phyloP scores from a whole-genome alignment of 495 filamentous ascomycete species.

The Xylaria acuta region DNA sequence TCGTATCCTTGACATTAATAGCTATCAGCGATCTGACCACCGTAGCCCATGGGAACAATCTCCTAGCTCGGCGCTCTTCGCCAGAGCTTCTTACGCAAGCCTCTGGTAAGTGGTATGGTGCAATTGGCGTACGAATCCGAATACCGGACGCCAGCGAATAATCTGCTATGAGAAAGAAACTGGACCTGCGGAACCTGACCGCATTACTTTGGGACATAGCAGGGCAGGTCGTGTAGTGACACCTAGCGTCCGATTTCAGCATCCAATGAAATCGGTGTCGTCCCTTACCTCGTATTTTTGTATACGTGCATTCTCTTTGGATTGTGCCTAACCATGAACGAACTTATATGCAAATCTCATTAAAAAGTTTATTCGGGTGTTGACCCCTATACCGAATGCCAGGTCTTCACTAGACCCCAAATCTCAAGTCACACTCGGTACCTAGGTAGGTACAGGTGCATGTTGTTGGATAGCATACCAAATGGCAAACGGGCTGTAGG shows the following conservation, averaged over 20 bases:
- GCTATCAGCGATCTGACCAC: neutral
- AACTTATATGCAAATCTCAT: too few relatives aligned
- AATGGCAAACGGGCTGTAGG: neutral
- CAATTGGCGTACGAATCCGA: neutral
- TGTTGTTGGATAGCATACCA: neutral
- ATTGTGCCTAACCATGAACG: neutral
- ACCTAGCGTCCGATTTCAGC: neutral
- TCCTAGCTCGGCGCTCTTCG: neutral
- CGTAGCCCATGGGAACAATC: too few relatives aligned
- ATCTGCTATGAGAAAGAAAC: neutral
- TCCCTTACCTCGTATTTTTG: neutral
- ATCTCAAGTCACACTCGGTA: neutral
- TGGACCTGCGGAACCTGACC: neutral
- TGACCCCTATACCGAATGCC: neutral
- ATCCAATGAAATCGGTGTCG: neutral
- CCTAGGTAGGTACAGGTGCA: neutral
- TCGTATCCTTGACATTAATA: neutral
- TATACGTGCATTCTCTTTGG: neutral
- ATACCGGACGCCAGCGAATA: neutral
- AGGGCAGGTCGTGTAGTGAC: neutral
- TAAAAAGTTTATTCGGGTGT: neutral
- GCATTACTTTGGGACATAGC: neutral
- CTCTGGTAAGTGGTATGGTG: neutral
- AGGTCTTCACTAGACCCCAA: neutral
- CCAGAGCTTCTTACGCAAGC: neutral